Conservation (phyloP, 75 land plant species). For the Cunninghamia lanceolata region DNA sequence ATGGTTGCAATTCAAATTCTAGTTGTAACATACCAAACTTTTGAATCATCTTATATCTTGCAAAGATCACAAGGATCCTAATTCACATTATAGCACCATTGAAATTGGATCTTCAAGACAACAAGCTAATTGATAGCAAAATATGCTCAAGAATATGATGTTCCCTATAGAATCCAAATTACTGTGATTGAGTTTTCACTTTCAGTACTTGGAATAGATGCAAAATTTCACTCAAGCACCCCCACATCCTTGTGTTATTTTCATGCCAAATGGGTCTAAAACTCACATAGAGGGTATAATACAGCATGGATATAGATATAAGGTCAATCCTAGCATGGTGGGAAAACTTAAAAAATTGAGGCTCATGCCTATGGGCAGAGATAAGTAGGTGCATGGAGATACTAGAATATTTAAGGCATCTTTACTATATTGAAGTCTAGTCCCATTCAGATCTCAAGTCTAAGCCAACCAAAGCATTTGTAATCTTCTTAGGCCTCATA, state of each 20-base stretch:
- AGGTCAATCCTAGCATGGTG: conserved; percentile 91
- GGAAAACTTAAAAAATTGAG: conserved; percentile 55
- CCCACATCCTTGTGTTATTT: conserved; percentile 79
- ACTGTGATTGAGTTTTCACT: conserved; percentile 92
- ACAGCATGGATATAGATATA: conserved; percentile 95
- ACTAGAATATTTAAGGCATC: no score
- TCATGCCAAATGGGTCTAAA: conserved; percentile 76
- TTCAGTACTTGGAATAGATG: conserved; percentile 61
- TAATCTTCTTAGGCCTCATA: conserved; percentile 70
- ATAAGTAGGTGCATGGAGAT: conserved; percentile 76
- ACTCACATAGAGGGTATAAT: conserved; percentile 51
- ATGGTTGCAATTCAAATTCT: not conserved
- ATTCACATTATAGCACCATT: no score
- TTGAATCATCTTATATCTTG: conserved; percentile 39
- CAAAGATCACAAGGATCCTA: conserved; percentile 50
- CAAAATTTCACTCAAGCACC: conserved; percentile 79
- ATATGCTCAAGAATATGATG: conserved; percentile 96
- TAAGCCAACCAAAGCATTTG: conserved; percentile 82
- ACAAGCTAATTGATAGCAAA: conserved; percentile 84
- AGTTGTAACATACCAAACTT: conserved; percentile 46
- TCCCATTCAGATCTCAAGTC: conserved; percentile 98
- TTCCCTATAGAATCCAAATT: conserved; percentile 97
- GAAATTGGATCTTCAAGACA: no score
- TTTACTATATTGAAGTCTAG: conserved; percentile 91
- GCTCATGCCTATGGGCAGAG: conserved; percentile 70